Evolutionary conservation across 148 eudicot species (phyloP).

Genomic region (Vaccinium darrowii): DNA sequence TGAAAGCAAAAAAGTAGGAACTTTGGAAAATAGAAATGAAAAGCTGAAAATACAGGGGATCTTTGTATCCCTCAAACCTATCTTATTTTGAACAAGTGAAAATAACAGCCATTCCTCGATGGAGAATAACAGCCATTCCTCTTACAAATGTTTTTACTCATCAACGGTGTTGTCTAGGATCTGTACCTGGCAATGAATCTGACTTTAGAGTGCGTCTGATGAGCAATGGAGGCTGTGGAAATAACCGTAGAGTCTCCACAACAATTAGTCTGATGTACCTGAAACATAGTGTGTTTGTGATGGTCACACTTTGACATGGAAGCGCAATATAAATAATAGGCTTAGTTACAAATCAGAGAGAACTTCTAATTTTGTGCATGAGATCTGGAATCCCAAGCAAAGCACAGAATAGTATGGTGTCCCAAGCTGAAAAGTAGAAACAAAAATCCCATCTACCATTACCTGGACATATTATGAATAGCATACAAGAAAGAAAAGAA

Average conservation of each 20-base stretch:
- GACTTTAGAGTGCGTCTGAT: constrained; percentile 83
- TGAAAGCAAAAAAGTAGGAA: neutral
- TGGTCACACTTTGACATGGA: neutral
- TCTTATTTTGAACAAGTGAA: neutral
- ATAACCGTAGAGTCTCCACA: constrained; percentile 86
- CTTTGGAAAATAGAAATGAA: neutral
- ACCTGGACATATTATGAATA: neutral
- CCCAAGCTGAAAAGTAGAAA: neutral
- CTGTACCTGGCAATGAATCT: constrained; percentile 81
- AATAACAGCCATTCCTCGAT: neutral
- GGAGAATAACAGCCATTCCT: neutral
- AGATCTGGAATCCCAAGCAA: constrained; percentile 1
- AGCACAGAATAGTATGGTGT: neutral
- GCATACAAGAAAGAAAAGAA: neutral
- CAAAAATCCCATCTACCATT: neutral
- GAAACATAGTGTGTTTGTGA: constrained; percentile 17
- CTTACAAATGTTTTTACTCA: neutral
- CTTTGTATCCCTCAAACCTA: neutral
- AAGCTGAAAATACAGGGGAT: neutral
- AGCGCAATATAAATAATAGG: neutral
- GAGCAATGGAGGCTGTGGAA: constrained; percentile 97
- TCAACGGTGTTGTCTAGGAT: neutral
- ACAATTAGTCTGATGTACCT: constrained; percentile 88
- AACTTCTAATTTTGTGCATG: neutral
- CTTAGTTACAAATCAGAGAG: neutral